phyloP scores from a whole-genome alignment of 2,329 filamentous ascomycete genomes.

The Scedosporium dehoogii region DNA sequence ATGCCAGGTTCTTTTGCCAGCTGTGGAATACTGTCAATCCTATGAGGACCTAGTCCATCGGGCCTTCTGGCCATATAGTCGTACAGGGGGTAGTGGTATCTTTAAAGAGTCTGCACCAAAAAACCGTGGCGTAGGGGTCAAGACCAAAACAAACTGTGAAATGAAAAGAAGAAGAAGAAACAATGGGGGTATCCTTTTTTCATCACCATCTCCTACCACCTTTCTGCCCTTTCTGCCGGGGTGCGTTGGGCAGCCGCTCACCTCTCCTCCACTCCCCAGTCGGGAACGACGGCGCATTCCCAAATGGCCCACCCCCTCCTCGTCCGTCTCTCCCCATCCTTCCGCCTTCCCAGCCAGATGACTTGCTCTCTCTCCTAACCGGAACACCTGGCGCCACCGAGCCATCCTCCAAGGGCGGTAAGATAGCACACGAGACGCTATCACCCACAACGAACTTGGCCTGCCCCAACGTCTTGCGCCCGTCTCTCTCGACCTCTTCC shows the following conservation, averaged over 20 bases:
- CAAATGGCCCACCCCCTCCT: constrained; percentile 24
- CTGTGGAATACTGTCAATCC: not conserved
- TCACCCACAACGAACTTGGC: constrained; percentile 81
- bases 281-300: constrained; percentile 15
- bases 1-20: not conserved
- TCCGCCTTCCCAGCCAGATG: constrained; percentile 20
- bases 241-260: constrained; percentile 47
- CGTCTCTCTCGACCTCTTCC: constrained; percentile 39
- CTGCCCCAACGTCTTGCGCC: constrained; percentile 65
- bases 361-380: constrained; percentile 32
- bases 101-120: not conserved
- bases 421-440: constrained; percentile 72
- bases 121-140: not conserved
- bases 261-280: constrained; percentile 58
- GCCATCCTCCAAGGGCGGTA: constrained; percentile 66
- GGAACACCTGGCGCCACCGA: constrained; percentile 56
- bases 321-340: constrained; percentile 27
- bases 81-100: not conserved
- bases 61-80: not conserved
- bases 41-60: not conserved
- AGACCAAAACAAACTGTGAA: not conserved
- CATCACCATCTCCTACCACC: not conserved
- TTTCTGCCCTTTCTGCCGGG: constrained; percentile 5
- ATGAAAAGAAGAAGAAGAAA: not conserved
- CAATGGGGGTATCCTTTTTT: not conserved